Evolutionary conservation across 495 filamentous ascomycete genomes (phyloP).

Genomic region (Annulohypoxylon nitens): DNA sequence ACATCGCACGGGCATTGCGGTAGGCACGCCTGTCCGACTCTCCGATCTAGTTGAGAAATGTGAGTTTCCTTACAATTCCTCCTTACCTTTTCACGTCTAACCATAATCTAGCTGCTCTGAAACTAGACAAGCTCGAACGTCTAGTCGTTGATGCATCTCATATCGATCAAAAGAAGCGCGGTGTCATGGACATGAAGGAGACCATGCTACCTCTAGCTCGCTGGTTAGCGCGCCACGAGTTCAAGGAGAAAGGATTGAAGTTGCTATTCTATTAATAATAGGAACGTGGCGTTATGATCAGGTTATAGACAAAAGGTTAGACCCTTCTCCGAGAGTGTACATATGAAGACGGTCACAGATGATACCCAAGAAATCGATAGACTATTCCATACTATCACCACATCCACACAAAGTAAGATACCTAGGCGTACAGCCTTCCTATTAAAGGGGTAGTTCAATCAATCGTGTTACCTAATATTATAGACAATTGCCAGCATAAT

Average conservation of each 20-base stretch:
- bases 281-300: neutral
- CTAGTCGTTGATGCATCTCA: conserved; percentile 91
- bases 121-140: conserved; percentile 74
- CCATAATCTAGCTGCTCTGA: conserved; percentile 70
- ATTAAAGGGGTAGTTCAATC: conserved; percentile 5
- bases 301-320: neutral
- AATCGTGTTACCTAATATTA: conserved; percentile 24
- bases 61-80: conserved; percentile 52
- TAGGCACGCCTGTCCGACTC: conserved; percentile 87
- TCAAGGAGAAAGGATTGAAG: conserved; percentile 71
- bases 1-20: conserved; percentile 81
- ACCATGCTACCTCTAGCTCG: conserved; percentile 79
- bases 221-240: conserved; percentile 73
- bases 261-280: conserved; percentile 68
- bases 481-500: conserved; percentile 23
- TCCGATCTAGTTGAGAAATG: conserved; percentile 85
- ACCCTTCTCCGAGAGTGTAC: conserved; percentile 13
- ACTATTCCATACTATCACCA: neutral
- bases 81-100: conserved; percentile 30
- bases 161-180: conserved; percentile 91
- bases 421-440: neutral
- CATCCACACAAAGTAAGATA: conserved; percentile 1
- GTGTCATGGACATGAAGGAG: conserved; percentile 93
- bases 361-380: conserved; percentile 38
- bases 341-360: conserved; percentile 14